Evolutionary conservation across 352 stramenopile species (phyloP).

Genomic region (Globisporangium emineosum): DNA sequence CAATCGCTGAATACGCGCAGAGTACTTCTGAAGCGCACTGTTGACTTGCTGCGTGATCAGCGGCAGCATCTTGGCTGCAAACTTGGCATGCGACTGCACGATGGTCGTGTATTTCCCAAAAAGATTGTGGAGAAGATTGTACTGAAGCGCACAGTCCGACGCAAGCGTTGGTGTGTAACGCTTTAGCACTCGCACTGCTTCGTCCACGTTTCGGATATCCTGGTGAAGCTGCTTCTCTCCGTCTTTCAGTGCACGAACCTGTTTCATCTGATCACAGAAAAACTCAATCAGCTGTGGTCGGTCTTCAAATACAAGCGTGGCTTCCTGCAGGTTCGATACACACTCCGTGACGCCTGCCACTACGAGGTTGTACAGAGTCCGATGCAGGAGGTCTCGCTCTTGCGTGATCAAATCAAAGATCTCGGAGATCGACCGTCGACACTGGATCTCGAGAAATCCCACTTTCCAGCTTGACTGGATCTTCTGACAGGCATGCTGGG

Average conservation of each 20-base stretch:
- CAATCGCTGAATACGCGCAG: constrained; percentile 45
- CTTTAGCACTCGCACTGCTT: constrained; percentile 48
- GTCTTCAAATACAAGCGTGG: constrained; percentile 51
- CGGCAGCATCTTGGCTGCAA: constrained; percentile 58
- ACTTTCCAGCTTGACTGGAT: constrained; percentile 68
- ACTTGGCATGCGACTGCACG: constrained; percentile 55
- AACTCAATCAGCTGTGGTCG: constrained; percentile 65
- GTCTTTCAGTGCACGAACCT: constrained; percentile 50
- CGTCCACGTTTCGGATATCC: constrained; percentile 69
- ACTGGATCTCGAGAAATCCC: constrained; percentile 75
- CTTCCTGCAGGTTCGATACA: constrained; percentile 39
- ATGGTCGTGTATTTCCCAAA: constrained; percentile 45
- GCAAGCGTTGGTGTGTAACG: constrained; percentile 35
- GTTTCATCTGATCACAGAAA: constrained; percentile 70
- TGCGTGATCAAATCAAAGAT: constrained; percentile 55
- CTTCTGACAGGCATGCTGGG: constrained; percentile 60
- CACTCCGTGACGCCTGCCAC: constrained; percentile 39
- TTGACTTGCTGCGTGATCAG: constrained; percentile 71
- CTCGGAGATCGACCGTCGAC: constrained; percentile 50
- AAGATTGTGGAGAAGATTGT: constrained; percentile 48
- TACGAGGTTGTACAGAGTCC: constrained; percentile 33
- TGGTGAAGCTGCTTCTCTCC: constrained; percentile 55
- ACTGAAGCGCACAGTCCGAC: constrained; percentile 27
- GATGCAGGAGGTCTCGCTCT: constrained; percentile 42
- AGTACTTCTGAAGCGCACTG: constrained; percentile 50